Percentiles rank a stretch among this genome's conserved stretches.
phyloP scores from a whole-genome alignment of 1,139 yeast genomes.

The Taphrina communis region DNA sequence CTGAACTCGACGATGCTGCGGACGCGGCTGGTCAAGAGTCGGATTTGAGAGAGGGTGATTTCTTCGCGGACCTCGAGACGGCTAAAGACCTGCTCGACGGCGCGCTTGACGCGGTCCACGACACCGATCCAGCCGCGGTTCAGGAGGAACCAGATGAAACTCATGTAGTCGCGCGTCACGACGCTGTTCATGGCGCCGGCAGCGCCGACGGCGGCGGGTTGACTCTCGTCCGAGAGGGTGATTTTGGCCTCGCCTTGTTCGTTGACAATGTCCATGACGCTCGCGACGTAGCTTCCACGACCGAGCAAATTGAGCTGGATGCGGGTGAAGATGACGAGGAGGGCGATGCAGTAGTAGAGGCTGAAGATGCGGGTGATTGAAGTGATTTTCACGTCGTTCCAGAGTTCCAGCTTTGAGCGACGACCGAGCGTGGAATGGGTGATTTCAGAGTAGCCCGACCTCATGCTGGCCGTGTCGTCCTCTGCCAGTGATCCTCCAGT shows the following conservation, averaged over 20 bases:
- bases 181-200: slow-evolving; percentile 42
- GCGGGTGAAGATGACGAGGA: slow-evolving; percentile 76
- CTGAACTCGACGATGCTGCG: slow-evolving; percentile 55
- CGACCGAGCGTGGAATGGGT: slow-evolving; percentile 37
- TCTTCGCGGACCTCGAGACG: slow-evolving; percentile 44
- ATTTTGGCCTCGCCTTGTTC: slow-evolving; percentile 54
- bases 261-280: slow-evolving; percentile 59
- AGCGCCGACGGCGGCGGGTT: slow-evolving; percentile 23
- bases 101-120: slow-evolving; percentile 61
- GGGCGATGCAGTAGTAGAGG: slow-evolving; percentile 69
- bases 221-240: slow-evolving; percentile 36
- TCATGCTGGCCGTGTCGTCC: slow-evolving; percentile 38
- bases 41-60: slow-evolving; percentile 42
- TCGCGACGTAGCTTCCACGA: slow-evolving; percentile 79
- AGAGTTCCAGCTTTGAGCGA: slow-evolving; percentile 70
- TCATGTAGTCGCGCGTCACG: slow-evolving; percentile 81
- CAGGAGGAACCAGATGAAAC: slow-evolving; percentile 92
- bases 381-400: slow-evolving; percentile 78
- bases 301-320: slow-evolving; percentile 88
- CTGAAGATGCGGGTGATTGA: slow-evolving; percentile 78
- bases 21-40: slow-evolving; percentile 49
- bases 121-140: slow-evolving; percentile 77
- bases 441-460: slow-evolving; percentile 32
- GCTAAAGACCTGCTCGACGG: slow-evolving; percentile 67
- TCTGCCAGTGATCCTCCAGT: slow-evolving; percentile 31